phyloP scores from a whole-genome alignment of 805 yeast species.

The Kurtzmaniella fragi region DNA sequence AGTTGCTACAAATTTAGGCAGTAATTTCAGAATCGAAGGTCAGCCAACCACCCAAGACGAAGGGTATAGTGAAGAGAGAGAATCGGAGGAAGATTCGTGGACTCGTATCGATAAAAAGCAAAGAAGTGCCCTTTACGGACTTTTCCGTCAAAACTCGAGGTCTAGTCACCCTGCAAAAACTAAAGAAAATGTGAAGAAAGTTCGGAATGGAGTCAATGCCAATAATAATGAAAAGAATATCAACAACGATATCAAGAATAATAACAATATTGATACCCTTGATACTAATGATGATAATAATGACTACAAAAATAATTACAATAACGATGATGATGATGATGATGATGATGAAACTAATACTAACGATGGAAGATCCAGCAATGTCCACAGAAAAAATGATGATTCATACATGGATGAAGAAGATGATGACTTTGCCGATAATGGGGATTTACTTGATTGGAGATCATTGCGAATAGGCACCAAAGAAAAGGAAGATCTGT shows the following conservation, averaged over 20 bases:
- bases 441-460: too few species aligned
- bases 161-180: too few species aligned
- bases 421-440: not conserved
- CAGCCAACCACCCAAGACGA: conserved; percentile 9
- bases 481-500: conserved; percentile 12
- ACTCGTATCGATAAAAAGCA: too few species aligned
- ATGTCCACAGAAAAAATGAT: conserved; percentile 15
- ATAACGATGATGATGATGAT: conserved; percentile 10
- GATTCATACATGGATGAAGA: conserved; percentile 3
- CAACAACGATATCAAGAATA: not conserved
- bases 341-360: not conserved
- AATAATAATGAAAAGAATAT: too few species aligned
- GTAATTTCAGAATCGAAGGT: conserved; percentile 34
- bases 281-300: conserved; percentile 8
- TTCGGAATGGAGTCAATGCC: too few species aligned
- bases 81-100: conserved; percentile 7
- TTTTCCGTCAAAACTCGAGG: too few species aligned
- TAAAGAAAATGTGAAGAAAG: too few species aligned
- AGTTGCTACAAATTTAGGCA: conserved; percentile 29
- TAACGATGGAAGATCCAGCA: conserved; percentile 3
- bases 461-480: too few species aligned
- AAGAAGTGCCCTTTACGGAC: too few species aligned
- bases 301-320: conserved; percentile 19
- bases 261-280: conserved; percentile 6
- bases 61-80: conserved; percentile 18